phyloP scores from a whole-genome alignment of 2,329 filamentous ascomycete genomes.

The Apiospora marii region DNA sequence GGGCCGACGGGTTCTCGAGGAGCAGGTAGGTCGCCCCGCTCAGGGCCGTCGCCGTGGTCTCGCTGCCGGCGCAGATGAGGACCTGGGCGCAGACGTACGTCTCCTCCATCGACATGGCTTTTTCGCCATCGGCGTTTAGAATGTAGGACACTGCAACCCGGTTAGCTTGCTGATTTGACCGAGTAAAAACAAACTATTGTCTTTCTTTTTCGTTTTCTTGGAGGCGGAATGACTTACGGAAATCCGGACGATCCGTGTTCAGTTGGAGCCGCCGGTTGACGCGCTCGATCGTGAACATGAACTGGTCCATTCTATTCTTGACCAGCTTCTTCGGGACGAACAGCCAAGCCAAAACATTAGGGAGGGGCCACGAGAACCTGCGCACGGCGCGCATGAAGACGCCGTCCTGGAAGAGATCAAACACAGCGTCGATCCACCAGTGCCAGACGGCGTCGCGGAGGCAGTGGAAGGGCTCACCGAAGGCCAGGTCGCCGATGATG shows the following conservation, averaged over 20 bases:
- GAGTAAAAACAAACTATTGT: background rate
- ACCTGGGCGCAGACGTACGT: conserved; percentile 22
- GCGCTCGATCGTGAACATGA: conserved; percentile 22
- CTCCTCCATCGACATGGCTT: conserved; percentile 23
- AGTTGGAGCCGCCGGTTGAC: conserved; percentile 11
- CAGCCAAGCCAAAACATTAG: background rate
- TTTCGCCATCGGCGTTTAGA: conserved; percentile 17
- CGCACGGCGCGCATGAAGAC: conserved; percentile 19
- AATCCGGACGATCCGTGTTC: conserved; percentile 17
- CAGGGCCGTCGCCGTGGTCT: conserved; percentile 54
- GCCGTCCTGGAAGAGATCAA: conserved; percentile 21
- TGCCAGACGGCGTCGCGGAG: conserved; percentile 21
- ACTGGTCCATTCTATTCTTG: conserved; percentile 17
- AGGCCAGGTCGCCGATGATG: conserved; percentile 24
- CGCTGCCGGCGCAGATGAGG: conserved; percentile 47
- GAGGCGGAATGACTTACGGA: background rate
- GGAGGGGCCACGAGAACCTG: background rate
- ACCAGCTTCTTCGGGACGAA: conserved; percentile 17
- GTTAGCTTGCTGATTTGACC: background rate
- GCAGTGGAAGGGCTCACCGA: conserved; percentile 20
- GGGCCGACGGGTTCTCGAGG: conserved; percentile 38
- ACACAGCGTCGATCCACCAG: conserved; percentile 24
- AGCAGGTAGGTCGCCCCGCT: conserved; percentile 46
- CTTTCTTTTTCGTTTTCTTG: background rate
- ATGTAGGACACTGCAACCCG: conserved; percentile 18